A percentile compares a stretch with the other conserved stretches of the same genome.
phyloP scores from a whole-genome alignment of 176 grass and related monocot genomes.

The Pontederia paniculata region DNA sequence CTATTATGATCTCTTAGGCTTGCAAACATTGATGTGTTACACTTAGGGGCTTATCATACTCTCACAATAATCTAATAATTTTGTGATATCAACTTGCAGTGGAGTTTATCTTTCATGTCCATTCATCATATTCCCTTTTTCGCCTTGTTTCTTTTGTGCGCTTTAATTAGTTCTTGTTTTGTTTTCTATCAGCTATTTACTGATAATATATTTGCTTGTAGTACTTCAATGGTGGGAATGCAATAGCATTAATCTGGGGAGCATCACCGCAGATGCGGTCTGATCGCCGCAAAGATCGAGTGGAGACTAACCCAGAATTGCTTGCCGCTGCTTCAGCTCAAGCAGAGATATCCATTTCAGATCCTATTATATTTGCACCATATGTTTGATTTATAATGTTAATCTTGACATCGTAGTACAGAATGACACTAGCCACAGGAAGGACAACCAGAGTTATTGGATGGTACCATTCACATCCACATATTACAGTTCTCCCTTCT shows the following conservation, averaged over 20 bases:
- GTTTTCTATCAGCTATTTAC: background rate
- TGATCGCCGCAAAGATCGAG: constrained; percentile 87
- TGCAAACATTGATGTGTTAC: no score
- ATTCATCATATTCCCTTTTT: no score
- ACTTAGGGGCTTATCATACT: no score
- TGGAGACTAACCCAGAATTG: constrained; percentile 97
- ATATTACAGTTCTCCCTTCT: constrained; percentile 92
- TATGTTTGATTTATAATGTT: constrained; percentile 15
- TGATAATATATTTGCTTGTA: constrained; percentile 25
- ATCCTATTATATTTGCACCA: constrained; percentile 2
- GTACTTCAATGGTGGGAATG: constrained; percentile 30
- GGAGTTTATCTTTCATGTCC: no score
- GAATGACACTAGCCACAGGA: constrained; percentile 57
- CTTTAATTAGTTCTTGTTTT: background rate
- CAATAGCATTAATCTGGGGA: constrained; percentile 78
- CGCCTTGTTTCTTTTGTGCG: no score
- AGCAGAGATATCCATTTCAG: constrained; percentile 84
- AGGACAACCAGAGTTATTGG: constrained; percentile 88
- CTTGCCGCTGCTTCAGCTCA: constrained; percentile 70
- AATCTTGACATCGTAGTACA: constrained; percentile 53
- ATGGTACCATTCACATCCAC: constrained; percentile 98
- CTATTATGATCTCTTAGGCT: no score
- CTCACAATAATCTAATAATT: no score
- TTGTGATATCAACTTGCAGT: no score
- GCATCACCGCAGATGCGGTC: constrained; percentile 97